These are phyloP conservation scores for Tricladium varicosporioides DNA, from an alignment of 2,329 filamentous ascomycete species.

Conservation along the genomic window DNA sequence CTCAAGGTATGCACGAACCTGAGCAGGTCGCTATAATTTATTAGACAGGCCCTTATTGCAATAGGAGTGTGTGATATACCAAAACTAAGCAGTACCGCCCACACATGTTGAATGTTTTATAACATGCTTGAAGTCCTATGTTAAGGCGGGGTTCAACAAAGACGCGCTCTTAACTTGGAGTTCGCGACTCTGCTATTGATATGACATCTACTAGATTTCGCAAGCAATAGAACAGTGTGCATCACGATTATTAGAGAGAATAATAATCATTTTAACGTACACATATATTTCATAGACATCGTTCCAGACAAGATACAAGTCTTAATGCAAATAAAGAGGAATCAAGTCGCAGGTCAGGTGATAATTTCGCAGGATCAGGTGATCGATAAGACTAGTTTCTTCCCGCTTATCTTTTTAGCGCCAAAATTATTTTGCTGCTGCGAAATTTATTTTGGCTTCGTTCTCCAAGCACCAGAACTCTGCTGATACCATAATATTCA, in stretches of 20 bases:
- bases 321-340: background rate
- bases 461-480: constrained; percentile 6
- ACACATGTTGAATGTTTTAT: constrained; percentile 26
- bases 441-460: constrained; percentile 2
- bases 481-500: constrained; percentile 2
- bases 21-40: constrained; percentile 63
- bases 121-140: background rate
- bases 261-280: too few relatives aligned
- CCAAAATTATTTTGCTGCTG: constrained; percentile 15
- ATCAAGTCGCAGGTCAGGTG: background rate
- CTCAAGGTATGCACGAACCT: constrained; percentile 71
- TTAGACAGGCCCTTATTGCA: too few relatives aligned
- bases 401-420: constrained; percentile 14
- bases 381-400: constrained; percentile 19
- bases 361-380: constrained; percentile 1
- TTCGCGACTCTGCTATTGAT: background rate
- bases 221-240: too few relatives aligned
- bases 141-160: background rate
- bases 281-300: too few relatives aligned
- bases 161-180: background rate
- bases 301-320: too few relatives aligned
- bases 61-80: constrained; percentile 15
- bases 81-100: constrained; percentile 33
- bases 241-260: too few relatives aligned
- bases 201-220: too few relatives aligned